Evolutionary conservation across 768 basidiomycete genomes (phyloP), one percentile per base, ranked within the genome.

Genomic region (Sporobolomyces roseus): DNA sequence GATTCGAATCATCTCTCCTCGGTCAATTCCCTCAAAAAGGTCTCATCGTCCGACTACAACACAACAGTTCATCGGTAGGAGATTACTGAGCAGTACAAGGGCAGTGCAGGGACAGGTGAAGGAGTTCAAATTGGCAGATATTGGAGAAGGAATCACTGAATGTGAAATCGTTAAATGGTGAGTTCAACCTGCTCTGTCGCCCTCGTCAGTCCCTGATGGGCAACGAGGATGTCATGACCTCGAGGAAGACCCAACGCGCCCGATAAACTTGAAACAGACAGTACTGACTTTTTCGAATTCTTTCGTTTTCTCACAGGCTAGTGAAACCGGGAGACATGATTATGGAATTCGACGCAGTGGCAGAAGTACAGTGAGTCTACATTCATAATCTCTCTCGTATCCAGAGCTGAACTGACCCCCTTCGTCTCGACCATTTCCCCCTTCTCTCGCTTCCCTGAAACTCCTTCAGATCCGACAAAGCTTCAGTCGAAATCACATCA

Each of bases 111-210:
- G 25, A 46, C 43, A 50, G 50, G 25, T 45, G 45, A 68, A 74
- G 43, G 61, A 63, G 41, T 76, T 77, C 64, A 49, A 71, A 29
- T 70, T 78, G 8, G 75, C 75, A 21, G 77, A 77, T 56, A 75
- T 92, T 75, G 91, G 91, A 7, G 90, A 92, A 79, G 91, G 91
- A 9, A 91, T 93, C 72, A 91, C 90, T 30, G 90, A 93, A 78
- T 90, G 89, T 76, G 90, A 93, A 79, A 84, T 93, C 71, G 86
- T 93, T 53, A 87, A 86, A 78, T 93, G 91, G 90, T 89, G 49
- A 50, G 49, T 21, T 29, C 25, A 7, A 5, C 8, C 27, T 50
- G 46, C 23, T 48, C 23, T 21, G 10, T 48, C 21, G 10, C 21
- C 17, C 10, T 48, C 8, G n/a, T n/a, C 23, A 12, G 10, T 41